A percentile compares a stretch with the other conserved stretches of the same genome.
These are phyloP conservation scores for Podila epicladia DNA, from an alignment of 192 early-diverging fungal genomes.

Conservation along the genomic window DNA sequence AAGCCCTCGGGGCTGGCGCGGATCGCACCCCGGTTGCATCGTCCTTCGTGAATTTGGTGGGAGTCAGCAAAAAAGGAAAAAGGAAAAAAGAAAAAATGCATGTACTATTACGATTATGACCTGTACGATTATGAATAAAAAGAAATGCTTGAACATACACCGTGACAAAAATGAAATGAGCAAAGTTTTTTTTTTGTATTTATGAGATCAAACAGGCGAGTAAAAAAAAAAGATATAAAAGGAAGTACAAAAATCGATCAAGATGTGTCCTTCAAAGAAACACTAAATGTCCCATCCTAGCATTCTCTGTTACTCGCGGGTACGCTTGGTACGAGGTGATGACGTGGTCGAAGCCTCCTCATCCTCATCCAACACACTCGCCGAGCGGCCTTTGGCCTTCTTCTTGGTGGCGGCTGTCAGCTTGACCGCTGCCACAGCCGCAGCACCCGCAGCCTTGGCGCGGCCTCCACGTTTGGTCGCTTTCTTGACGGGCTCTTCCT, in stretches of 20 bases:
- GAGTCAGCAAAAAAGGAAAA: not conserved
- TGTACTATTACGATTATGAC: not conserved
- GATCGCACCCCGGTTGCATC: conserved; percentile 38
- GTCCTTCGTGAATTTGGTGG: not conserved
- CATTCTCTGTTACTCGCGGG: conserved; percentile 22
- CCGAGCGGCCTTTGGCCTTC: conserved; percentile 40
- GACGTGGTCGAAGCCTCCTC: conserved; percentile 3
- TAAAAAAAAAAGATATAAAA: no score
- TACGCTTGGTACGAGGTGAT: conserved; percentile 33
- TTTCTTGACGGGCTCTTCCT: conserved; percentile 27
- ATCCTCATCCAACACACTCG: conserved; percentile 38
- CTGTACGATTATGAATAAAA: not conserved
- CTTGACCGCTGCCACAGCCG: conserved; percentile 20
- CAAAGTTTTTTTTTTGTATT: no score
- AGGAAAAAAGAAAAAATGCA: not conserved
- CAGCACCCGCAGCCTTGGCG: conserved; percentile 6
- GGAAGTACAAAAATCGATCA: no score
- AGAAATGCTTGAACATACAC: not conserved
- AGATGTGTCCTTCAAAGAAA: no score
- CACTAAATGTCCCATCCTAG: no score
- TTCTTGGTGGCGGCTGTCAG: conserved; percentile 22
- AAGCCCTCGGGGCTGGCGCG: conserved; percentile 29
- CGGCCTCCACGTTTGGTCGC: conserved; percentile 35
- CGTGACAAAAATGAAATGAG: not conserved
- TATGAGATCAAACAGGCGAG: no score